Base-by-base conservation (phyloP, 495 filamentous ascomycete species). In the Annulohypoxylon bovei region DNA sequence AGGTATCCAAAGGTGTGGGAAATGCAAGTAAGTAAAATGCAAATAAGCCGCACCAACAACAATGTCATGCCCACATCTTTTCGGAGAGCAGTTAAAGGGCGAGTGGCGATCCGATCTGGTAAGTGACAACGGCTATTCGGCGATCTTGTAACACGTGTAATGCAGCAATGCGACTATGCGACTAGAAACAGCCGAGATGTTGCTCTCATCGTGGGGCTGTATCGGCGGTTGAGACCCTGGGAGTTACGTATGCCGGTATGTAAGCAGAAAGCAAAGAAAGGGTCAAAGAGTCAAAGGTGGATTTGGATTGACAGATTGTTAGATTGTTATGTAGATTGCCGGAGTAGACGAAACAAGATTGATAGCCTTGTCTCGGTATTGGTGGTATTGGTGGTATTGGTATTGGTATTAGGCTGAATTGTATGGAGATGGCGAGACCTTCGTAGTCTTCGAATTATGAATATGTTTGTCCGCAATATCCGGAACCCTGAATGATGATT, bases 31-130 rank as follows among this genome's bases (percentile, higher is more conserved):
- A 18, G 39, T 40, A 40, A 16, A 7, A 39, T 32, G 47, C 35
- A 40, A 16, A 16, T 42, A 64, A 25, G 3, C 35, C 23, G 33
- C 61, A 32, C 18, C 28, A 47, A 33, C 25, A 30, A 18, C 30
- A 9, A 27, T 53, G 49, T 57, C 40, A 65, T 49, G 46, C 37
- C 42, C 42, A 5, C 53, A 66, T 58, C 25, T 49, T 49, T 32
- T 42, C 46, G 42, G 25, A 16, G 30, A 33, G n/a, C 6, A 53
- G 11, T 5, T 27, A 22, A 25, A 57, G 6, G 20, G 18, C 7
- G 12, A 14, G 35, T 33, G 62, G 18, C 14, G 49, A 56, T 68
- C 49, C 37, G 49, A 68, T 68, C 49, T 22, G 32, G 65, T 68
- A 68, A 39, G 65, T 68, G 52, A 57, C 42, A 62, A 50, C 33